Conservation (phyloP, 2,329 filamentous ascomycete species). For the Phialophora tarda region DNA sequence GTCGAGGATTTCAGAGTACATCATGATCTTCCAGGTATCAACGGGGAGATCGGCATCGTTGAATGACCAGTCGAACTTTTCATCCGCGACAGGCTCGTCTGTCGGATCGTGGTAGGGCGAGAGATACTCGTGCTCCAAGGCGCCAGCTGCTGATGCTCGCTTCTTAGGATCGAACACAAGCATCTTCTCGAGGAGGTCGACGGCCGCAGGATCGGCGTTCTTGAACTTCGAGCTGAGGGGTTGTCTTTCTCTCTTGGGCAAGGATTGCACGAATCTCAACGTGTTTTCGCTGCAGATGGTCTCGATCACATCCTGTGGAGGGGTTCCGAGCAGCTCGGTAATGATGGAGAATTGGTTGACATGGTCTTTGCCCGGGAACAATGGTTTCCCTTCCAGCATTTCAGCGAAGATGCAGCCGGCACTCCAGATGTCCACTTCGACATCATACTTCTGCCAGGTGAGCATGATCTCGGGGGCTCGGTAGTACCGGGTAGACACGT, state of each 20-base stretch:
- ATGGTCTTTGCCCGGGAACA: slow-evolving; percentile 98
- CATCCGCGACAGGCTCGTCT: slow-evolving; percentile 91
- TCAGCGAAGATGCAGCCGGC: slow-evolving; percentile 98
- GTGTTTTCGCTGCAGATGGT: slow-evolving; percentile 99
- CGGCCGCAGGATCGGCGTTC: slow-evolving; percentile 89
- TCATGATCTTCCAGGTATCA: slow-evolving; percentile 99
- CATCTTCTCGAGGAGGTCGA: slow-evolving; percentile 95
- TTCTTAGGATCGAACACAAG: slow-evolving; percentile 98
- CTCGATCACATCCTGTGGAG: slow-evolving; percentile 97
- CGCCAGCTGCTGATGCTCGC: slow-evolving; percentile 84
- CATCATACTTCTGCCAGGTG: slow-evolving; percentile 99
- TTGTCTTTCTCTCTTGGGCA: slow-evolving; percentile 91
- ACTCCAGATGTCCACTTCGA: slow-evolving; percentile 99
- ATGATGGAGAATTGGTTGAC: slow-evolving; percentile 99
- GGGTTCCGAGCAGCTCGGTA: slow-evolving; percentile 93
- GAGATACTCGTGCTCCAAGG: slow-evolving; percentile 89
- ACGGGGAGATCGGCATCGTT: slow-evolving; percentile 97
- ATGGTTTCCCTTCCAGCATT: slow-evolving; percentile 97
- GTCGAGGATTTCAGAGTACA: slow-evolving; percentile 99
- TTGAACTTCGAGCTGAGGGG: slow-evolving; percentile 88
- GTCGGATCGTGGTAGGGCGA: slow-evolving; percentile 96
- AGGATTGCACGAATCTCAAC: slow-evolving; percentile 92
- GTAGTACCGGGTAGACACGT: slow-evolving; percentile 98
- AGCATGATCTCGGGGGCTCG: slow-evolving; percentile 99
- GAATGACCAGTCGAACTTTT: slow-evolving; percentile 99